These are phyloP conservation scores for Sodiomyces alkalinus DNA, from an alignment of 2,329 filamentous ascomycete genomes.

Conservation along the genomic window DNA sequence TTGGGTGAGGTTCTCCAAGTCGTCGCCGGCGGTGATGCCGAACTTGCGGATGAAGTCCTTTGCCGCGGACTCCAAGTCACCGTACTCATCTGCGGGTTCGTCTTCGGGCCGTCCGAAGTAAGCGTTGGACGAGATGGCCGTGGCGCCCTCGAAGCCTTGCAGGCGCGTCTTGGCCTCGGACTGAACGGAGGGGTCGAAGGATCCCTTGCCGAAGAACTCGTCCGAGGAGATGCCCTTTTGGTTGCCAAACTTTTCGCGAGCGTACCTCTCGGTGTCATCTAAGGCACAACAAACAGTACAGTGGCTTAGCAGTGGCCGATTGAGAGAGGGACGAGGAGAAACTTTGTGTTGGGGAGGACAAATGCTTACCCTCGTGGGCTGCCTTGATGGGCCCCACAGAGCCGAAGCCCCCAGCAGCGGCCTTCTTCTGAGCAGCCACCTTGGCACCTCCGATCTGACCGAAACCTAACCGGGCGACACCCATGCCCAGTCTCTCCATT, in stretches of 20 bases:
- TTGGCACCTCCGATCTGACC: constrained; percentile 62
- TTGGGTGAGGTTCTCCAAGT: constrained; percentile 77
- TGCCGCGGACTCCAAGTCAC: constrained; percentile 81
- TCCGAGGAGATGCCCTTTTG: constrained; percentile 97
- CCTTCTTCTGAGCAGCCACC: constrained; percentile 48
- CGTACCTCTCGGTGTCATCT: constrained; percentile 70
- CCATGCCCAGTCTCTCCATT: constrained; percentile 81
- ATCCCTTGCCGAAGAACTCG: constrained; percentile 90
- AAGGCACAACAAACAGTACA: not conserved
- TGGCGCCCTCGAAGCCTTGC: constrained; percentile 84
- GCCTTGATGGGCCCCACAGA: constrained; percentile 65
- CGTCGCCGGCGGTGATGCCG: constrained; percentile 88
- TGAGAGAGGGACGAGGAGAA: not conserved
- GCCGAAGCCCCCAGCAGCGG: constrained; percentile 66
- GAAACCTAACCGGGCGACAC: constrained; percentile 71
- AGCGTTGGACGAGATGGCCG: constrained; percentile 85
- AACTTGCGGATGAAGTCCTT: constrained; percentile 95
- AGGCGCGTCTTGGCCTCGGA: constrained; percentile 77
- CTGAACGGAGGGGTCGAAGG: constrained; percentile 66
- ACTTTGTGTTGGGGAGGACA: not conserved
- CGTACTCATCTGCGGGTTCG: constrained; percentile 64
- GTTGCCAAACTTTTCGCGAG: constrained; percentile 71
- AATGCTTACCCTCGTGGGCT: constrained; percentile 45
- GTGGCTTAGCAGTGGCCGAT: too few species aligned
- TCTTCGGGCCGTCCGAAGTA: constrained; percentile 94